Evolutionary conservation across 169 alveolate genomes (phyloP).

Genomic region (Cryptosporidium parvum): DNA sequence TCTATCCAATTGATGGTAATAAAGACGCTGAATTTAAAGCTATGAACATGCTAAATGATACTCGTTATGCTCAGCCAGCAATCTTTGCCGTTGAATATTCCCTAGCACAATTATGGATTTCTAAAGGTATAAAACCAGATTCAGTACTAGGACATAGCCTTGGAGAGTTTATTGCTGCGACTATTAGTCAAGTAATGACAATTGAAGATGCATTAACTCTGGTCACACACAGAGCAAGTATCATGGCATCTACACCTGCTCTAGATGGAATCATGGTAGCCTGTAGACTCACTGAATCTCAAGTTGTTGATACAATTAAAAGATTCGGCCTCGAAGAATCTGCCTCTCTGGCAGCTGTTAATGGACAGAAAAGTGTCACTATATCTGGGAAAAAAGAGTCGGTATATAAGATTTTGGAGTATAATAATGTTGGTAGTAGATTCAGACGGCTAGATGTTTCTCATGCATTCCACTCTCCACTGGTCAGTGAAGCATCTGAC

Average conservation of each 20-base stretch:
- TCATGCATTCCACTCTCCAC: too few species aligned
- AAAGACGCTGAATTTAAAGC: constrained; percentile 13
- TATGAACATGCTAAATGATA: constrained; percentile 37
- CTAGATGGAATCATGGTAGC: constrained; percentile 53
- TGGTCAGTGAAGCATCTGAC: too few species aligned
- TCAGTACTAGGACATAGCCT: constrained; percentile 81
- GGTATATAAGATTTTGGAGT: too few species aligned
- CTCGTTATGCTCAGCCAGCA: constrained; percentile 81
- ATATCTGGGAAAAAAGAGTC: constrained; percentile 23
- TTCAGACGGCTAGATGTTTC: too few species aligned
- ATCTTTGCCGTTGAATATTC: constrained; percentile 84
- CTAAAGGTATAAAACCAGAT: constrained; percentile 83
- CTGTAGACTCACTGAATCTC: constrained; percentile 3
- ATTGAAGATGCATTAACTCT: constrained; percentile 23
- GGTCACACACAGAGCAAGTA: background rate
- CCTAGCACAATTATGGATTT: constrained; percentile 78
- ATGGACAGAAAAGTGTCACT: constrained; percentile 49
- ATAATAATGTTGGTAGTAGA: too few species aligned
- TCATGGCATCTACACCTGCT: background rate
- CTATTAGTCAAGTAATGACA: constrained; percentile 75
- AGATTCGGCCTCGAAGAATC: background rate
- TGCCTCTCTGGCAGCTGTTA: constrained; percentile 51
- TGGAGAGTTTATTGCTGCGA: constrained; percentile 84
- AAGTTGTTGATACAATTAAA: background rate
- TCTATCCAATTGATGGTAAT: background rate